phyloP scores from a whole-genome alignment of 768 basidiomycete genomes.

The Scleroderma bovista region DNA sequence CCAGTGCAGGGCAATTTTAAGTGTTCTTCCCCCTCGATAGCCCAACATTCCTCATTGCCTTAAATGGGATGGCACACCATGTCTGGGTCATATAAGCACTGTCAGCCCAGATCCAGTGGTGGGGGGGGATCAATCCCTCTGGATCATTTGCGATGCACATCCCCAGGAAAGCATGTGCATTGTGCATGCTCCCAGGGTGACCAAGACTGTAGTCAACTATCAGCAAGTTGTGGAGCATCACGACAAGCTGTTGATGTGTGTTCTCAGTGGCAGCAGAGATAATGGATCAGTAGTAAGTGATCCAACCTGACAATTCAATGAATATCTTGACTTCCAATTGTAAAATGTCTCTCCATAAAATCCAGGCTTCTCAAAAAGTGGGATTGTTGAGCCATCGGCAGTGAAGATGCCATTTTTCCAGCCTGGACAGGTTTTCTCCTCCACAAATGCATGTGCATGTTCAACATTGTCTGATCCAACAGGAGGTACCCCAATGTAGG shows the following conservation, averaged over 20 bases:
- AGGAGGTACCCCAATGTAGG: background rate
- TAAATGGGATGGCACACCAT: background rate
- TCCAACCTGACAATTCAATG: conserved; percentile 4
- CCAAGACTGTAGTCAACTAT: conserved; percentile 27
- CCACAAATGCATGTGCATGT: too few relatives aligned
- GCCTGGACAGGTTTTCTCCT: background rate
- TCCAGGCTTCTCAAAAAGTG: background rate
- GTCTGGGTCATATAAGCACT: background rate
- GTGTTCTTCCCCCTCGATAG: background rate
- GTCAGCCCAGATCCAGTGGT: background rate
- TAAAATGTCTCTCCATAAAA: background rate
- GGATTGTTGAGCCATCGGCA: background rate
- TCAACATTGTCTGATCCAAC: too few relatives aligned
- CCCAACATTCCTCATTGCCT: background rate
- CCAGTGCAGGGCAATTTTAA: background rate
- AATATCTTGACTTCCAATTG: conserved; percentile 3
- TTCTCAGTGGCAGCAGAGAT: too few relatives aligned
- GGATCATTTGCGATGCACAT: too few relatives aligned
- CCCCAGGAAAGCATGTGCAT: conserved; percentile 1
- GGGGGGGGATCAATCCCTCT: too few relatives aligned
- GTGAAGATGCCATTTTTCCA: conserved; percentile 1
- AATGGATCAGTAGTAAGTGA: too few relatives aligned
- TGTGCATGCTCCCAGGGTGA: conserved; percentile 23
- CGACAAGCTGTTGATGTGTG: conserved; percentile 14
- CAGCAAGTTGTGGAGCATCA: conserved; percentile 18